Percentiles rank a stretch among this genome's conserved stretches.
These are phyloP conservation scores for Coleophoma crateriformis DNA, from an alignment of 2,329 filamentous ascomycete genomes.

Conservation along the genomic window DNA sequence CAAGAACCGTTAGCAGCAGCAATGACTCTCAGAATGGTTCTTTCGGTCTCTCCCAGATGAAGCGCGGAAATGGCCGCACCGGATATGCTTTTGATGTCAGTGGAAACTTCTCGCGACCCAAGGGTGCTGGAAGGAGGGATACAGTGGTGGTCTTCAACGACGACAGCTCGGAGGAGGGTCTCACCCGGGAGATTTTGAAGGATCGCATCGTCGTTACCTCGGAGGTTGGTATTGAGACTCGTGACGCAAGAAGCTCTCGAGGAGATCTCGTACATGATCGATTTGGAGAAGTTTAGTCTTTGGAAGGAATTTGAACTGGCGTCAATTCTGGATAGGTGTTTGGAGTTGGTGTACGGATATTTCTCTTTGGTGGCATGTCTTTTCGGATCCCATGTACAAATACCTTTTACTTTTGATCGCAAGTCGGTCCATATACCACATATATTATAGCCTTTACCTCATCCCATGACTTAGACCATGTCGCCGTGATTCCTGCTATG, in stretches of 20 bases:
- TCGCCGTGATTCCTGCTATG: no score
- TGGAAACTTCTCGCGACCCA: not conserved
- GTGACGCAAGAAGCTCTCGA: not conserved
- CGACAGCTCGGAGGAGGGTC: not conserved
- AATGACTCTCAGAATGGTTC: not conserved
- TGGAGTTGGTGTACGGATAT: no score
- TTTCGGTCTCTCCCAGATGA: not conserved
- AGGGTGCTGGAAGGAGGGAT: not conserved
- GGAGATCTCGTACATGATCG: no score
- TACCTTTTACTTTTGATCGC: no score
- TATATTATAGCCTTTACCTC: no score
- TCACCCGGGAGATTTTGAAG: not conserved
- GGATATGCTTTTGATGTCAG: not conserved
- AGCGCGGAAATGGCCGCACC: not conserved
- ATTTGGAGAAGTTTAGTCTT: no score
- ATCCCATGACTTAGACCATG: no score
- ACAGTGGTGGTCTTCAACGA: not conserved
- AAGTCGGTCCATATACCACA: no score
- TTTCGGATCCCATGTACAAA: no score
- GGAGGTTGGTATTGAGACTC: not conserved
- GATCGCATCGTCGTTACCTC: not conserved
- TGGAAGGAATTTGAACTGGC: no score
- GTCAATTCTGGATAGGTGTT: no score
- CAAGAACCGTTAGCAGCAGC: not conserved
- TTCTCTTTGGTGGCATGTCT: no score